These are phyloP conservation scores for Hygrocybe punicea DNA, from an alignment of 768 basidiomycete genomes.

Conservation along the genomic window DNA sequence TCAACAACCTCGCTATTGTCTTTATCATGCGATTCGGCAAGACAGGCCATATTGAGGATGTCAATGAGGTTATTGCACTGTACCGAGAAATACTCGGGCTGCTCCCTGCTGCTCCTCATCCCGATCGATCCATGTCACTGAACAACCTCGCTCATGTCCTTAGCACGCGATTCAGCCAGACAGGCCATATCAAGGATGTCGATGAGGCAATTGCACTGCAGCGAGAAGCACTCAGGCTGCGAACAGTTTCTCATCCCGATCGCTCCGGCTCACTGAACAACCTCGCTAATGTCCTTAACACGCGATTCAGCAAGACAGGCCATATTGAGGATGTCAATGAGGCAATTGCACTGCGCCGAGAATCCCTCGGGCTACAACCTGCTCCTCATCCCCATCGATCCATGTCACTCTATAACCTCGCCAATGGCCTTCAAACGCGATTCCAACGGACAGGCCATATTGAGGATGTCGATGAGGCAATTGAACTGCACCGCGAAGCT, in stretches of 20 bases:
- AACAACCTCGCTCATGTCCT: too few species aligned
- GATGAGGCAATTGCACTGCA: too few species aligned
- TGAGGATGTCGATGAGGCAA: background rate
- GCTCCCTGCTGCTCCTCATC: too few species aligned
- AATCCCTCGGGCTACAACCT: background rate
- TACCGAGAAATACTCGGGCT: background rate
- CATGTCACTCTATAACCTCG: background rate
- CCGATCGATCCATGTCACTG: too few species aligned
- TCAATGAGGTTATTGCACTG: background rate
- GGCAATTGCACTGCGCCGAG: background rate
- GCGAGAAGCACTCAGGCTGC: background rate
- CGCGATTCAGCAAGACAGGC: background rate
- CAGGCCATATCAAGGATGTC: too few species aligned
- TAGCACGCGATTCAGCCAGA: too few species aligned
- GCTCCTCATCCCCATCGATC: background rate
- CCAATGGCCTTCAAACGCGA: background rate
- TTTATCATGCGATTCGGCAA: background rate
- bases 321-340: background rate
- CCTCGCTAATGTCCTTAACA: background rate
- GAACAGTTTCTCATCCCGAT: background rate
- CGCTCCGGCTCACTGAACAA: background rate
- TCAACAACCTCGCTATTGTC: background rate
- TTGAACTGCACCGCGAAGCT: background rate
- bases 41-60: background rate
- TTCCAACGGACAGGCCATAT: background rate